Conservation (phyloP, 1,284 basidiomycete genomes). For the Taiwanofungus camphoratus region DNA sequence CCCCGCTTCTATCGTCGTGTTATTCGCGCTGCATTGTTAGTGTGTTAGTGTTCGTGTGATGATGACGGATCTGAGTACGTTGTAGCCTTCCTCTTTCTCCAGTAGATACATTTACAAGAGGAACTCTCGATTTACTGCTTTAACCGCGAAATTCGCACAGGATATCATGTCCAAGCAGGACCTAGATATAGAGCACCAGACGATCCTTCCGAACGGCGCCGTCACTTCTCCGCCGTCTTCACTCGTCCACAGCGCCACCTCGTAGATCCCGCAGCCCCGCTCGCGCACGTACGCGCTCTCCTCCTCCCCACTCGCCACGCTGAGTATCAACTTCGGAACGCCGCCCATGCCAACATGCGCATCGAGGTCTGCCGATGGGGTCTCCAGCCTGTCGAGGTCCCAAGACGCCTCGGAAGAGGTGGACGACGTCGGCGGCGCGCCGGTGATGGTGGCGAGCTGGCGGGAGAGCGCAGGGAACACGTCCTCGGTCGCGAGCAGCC, state of each 20-base stretch:
- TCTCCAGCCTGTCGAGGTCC: slow-evolving; percentile 27
- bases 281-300: slow-evolving; percentile 32
- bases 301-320: slow-evolving; percentile 28
- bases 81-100: no score
- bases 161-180: no score
- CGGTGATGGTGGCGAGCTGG: slow-evolving; percentile 44
- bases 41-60: no score
- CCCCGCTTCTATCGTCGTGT: no score
- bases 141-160: no score
- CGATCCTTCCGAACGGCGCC: background rate
- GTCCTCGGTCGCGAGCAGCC: slow-evolving; percentile 29
- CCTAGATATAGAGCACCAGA: background rate
- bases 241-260: no score
- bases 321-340: slow-evolving; percentile 32
- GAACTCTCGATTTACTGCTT: no score
- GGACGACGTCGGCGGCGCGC: slow-evolving; percentile 29
- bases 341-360: slow-evolving; percentile 6
- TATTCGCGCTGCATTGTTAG: no score
- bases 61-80: no score
- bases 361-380: no score
- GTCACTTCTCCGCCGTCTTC: background rate
- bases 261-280: slow-evolving; percentile 38
- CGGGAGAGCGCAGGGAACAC: slow-evolving; percentile 27
- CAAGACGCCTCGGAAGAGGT: slow-evolving; percentile 19
- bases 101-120: no score